Base-by-base conservation (phyloP, 768 basidiomycete genomes). In the Suillus ampliporus region DNA sequence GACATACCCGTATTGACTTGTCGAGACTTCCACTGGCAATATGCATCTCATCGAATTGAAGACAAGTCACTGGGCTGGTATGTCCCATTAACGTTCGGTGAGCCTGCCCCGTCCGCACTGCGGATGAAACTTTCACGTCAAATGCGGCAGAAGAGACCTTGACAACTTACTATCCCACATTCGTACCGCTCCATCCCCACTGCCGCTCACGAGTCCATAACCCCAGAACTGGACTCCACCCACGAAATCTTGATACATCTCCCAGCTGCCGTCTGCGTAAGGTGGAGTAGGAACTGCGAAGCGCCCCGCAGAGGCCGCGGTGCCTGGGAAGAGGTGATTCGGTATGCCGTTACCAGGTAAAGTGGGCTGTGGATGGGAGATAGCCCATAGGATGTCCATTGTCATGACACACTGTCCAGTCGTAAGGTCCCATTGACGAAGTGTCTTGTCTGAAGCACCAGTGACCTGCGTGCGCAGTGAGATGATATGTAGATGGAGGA, bases 311-410 rank as follows among this genome's bases (percentile, higher is more conserved):
- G 85, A 82, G 0, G 87, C 84, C 0, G 84, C 77, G 1, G 84
- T 74, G 23, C 85, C 83, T 31, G 86, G 77, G 68, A 89, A 84
- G 17, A 83, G 69, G 64, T 79, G 80, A 63, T 75, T 80, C 10
- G 83, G 75, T 37, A 84, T 62, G 2, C 77, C 74, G 48, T 69
- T 74, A 19, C 80, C 78, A 23, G 83, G 72, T 17, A 75, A 74
- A 13, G 81, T 70, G 28, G 79, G 72, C 43, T 89, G 83, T 3
- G 95, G 89, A 76, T 99, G 97, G 11, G 94, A 95, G 68, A 99
- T 97, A 2, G 97, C 97, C 97, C 97, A 99, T 28, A 99, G 87
- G 66, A 99, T 97, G 76, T 99, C 97, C 97, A 99, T 99, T 26
- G 97, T 97, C 82, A 97, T 90, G 51, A 99, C 90, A 76, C 97